These are phyloP conservation scores for Stereocaulon alpinum DNA, from an alignment of 495 filamentous ascomycete genomes.

Conservation along the genomic window DNA sequence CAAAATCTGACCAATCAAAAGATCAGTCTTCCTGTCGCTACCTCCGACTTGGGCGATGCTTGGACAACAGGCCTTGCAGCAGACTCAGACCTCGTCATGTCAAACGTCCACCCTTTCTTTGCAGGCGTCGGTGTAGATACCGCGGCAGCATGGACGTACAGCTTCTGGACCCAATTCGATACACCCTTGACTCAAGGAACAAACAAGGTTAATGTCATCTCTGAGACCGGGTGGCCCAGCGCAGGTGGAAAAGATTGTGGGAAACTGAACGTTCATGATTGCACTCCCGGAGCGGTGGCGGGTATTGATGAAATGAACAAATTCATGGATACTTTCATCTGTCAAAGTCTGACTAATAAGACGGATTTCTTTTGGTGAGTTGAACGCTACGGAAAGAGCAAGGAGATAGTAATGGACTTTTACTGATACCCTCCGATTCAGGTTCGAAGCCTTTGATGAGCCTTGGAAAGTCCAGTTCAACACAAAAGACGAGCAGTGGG, in stretches of 20 bases:
- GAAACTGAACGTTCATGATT: conserved; percentile 37
- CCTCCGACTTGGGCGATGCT: conserved; percentile 80
- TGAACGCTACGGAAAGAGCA: neutral
- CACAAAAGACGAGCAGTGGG: conserved; percentile 63
- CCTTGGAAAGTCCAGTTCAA: conserved; percentile 75
- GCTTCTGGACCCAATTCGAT: conserved; percentile 64
- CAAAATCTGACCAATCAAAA: conserved; percentile 55
- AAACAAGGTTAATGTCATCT: conserved; percentile 58
- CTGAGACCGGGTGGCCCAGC: conserved; percentile 88
- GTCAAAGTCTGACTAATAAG: conserved; percentile 62
- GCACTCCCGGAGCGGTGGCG: conserved; percentile 52
- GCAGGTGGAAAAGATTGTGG: conserved; percentile 76
- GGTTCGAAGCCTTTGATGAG: conserved; percentile 26
- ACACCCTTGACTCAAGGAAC: conserved; percentile 48
- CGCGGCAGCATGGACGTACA: conserved; percentile 74
- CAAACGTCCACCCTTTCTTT: conserved; percentile 96
- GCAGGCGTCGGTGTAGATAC: conserved; percentile 58
- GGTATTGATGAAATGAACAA: conserved; percentile 75
- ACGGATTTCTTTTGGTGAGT: neutral
- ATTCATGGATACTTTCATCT: conserved; percentile 82
- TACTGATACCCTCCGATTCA: neutral
- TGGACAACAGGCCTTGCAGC: conserved; percentile 61
- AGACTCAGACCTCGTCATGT: conserved; percentile 81
- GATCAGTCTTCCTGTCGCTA: conserved; percentile 69
- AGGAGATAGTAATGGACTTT: neutral